These are phyloP conservation scores for Actinidia arguta DNA, from an alignment of 179 eudicot species.

Conservation along the genomic window DNA sequence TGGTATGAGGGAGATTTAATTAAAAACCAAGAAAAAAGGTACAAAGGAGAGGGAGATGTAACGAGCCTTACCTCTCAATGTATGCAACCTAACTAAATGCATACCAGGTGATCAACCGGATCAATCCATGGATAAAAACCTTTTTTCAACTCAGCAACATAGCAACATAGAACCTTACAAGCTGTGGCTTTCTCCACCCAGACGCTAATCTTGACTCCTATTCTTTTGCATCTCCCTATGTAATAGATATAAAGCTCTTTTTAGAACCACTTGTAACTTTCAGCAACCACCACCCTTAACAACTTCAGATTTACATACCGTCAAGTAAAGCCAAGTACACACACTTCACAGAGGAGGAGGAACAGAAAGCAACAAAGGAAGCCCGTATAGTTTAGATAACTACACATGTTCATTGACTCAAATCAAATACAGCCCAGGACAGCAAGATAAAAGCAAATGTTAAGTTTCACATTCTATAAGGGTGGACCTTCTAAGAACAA, in stretches of 20 bases:
- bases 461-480: too few relatives aligned
- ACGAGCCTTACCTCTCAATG: too few relatives aligned
- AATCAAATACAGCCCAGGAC: too few relatives aligned
- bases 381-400: too few relatives aligned
- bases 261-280: neutral
- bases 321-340: neutral
- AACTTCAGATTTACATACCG: neutral
- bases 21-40: too few relatives aligned
- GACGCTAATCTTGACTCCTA: conserved; percentile 94
- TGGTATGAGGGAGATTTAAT: too few relatives aligned
- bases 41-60: too few relatives aligned
- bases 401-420: too few relatives aligned
- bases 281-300: neutral
- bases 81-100: too few relatives aligned
- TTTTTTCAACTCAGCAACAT: conserved; percentile 95
- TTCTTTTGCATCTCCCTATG: conserved; percentile 97
- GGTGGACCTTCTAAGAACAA: too few relatives aligned
- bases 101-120: conserved; percentile 79
- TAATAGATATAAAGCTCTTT: conserved; percentile 27
- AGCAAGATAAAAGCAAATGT: too few relatives aligned
- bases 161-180: conserved; percentile 94
- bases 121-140: conserved; percentile 98
- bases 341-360: neutral
- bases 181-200: conserved; percentile 98
- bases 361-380: too few relatives aligned